A percentile compares a stretch with the other conserved stretches of the same genome.
Conservation (phyloP, 2,329 filamentous ascomycete species). For the Aspergillus ochraceus region DNA sequence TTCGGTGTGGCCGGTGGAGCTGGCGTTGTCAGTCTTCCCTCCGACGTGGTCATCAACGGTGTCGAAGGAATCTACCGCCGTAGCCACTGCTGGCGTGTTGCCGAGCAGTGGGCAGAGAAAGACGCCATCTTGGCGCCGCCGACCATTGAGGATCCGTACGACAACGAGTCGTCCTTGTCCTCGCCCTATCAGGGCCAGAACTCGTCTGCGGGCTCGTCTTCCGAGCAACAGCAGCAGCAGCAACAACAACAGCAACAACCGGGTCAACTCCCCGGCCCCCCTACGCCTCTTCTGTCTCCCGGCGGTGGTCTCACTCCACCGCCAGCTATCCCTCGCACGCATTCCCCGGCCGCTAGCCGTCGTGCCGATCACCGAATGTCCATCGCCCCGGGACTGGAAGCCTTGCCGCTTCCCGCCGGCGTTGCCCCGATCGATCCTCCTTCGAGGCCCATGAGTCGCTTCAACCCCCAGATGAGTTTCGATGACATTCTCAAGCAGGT, state of each 20-base stretch:
- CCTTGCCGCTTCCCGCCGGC: slow-evolving; percentile 43
- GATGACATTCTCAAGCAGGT: slow-evolving; percentile 49
- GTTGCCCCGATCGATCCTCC: slow-evolving; percentile 43
- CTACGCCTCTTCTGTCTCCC: slow-evolving; percentile 31
- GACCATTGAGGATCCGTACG: slow-evolving; percentile 35
- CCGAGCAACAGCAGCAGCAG: slow-evolving; percentile 23
- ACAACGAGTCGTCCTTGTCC: slow-evolving; percentile 39
- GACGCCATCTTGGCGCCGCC: slow-evolving; percentile 35
- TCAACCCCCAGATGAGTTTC: slow-evolving; percentile 52
- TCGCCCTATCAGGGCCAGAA: slow-evolving; percentile 40
- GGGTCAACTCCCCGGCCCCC: slow-evolving; percentile 25
- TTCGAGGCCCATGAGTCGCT: slow-evolving; percentile 38
- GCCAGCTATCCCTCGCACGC: slow-evolving; percentile 35
- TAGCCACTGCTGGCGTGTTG: slow-evolving; percentile 68
- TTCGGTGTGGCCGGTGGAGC: slow-evolving; percentile 61
- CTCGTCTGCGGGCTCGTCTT: slow-evolving; percentile 38
- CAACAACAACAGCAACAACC: slow-evolving; percentile 20
- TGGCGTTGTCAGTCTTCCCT: slow-evolving; percentile 62
- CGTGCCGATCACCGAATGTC: slow-evolving; percentile 43
- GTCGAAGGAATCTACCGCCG: slow-evolving; percentile 68
- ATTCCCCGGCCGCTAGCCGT: slow-evolving; percentile 30
- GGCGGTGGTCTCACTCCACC: slow-evolving; percentile 35
- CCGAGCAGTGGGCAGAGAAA: slow-evolving; percentile 59
- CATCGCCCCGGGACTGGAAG: slow-evolving; percentile 47
- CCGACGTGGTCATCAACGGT: slow-evolving; percentile 65